These are phyloP conservation scores for Alternaria incomplexa DNA, from an alignment of 2,329 filamentous ascomycete species.

Conservation along the genomic window DNA sequence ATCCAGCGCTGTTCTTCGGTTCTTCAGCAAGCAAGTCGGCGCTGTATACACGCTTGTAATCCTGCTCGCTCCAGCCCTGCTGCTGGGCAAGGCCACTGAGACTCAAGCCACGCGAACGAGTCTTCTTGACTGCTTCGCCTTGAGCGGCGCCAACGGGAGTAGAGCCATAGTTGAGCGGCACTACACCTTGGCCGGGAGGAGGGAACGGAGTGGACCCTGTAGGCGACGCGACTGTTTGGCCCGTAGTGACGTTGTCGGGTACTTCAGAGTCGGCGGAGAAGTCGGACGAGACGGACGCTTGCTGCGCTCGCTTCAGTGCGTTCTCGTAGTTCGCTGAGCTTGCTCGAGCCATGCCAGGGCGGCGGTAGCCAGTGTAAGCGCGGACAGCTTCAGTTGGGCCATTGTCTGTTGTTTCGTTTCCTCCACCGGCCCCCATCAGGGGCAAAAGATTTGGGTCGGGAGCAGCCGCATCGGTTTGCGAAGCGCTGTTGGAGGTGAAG, in stretches of 20 bases:
- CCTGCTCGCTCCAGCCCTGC: slow-evolving; percentile 45
- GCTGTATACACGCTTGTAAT: slow-evolving; percentile 42
- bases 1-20: slow-evolving; percentile 32
- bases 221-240: slow-evolving; percentile 20
- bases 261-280: slow-evolving; percentile 23
- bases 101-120: slow-evolving; percentile 37
- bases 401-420: slow-evolving; percentile 8
- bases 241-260: slow-evolving; percentile 17
- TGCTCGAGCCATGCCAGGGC: slow-evolving; percentile 30
- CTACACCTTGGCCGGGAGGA: slow-evolving; percentile 40
- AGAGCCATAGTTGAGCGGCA: slow-evolving; percentile 36
- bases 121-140: slow-evolving; percentile 37
- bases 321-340: slow-evolving; percentile 42
- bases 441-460: slow-evolving; percentile 29
- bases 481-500: slow-evolving; percentile 35
- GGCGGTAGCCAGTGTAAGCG: slow-evolving; percentile 32
- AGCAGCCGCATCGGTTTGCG: slow-evolving; percentile 46
- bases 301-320: slow-evolving; percentile 30
- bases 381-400: slow-evolving; percentile 30
- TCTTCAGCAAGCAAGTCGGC: slow-evolving; percentile 29
- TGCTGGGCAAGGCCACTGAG: slow-evolving; percentile 37
- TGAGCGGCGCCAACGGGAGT: slow-evolving; percentile 25
- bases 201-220: slow-evolving; percentile 30
- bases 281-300: slow-evolving; percentile 33
- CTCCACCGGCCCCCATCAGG: slow-evolving; percentile 6